These are phyloP conservation scores for Cordyceps pruinosa DNA, from an alignment of 2,329 filamentous ascomycete species.

Conservation along the genomic window DNA sequence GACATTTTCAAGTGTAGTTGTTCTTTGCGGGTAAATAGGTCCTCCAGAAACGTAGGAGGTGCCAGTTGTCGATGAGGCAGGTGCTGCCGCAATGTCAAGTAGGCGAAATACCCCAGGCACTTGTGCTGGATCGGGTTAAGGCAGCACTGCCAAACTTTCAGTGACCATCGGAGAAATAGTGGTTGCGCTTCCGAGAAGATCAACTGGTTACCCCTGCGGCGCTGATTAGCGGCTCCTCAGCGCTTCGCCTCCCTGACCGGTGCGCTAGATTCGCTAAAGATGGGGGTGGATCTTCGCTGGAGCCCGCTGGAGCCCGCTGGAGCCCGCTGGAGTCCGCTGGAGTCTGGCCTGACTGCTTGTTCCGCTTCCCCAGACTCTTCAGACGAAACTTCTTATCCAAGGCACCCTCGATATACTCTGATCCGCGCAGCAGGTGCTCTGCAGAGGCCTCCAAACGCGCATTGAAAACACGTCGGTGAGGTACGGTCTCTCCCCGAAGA, in stretches of 20 bases:
- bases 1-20: slow-evolving; percentile 19
- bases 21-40: too few relatives aligned
- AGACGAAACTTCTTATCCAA: slow-evolving; percentile 6
- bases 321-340: background rate
- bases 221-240: slow-evolving; percentile 1
- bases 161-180: slow-evolving; percentile 6
- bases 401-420: background rate
- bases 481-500: background rate
- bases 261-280: slow-evolving; percentile 6
- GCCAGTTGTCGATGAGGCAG: background rate
- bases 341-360: background rate
- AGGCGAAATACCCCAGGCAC: background rate
- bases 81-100: too few relatives aligned
- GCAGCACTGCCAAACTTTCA: background rate
- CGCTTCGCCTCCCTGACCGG: background rate
- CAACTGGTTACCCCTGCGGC: background rate
- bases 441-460: background rate
- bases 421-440: background rate
- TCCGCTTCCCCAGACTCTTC: slow-evolving; percentile 10
- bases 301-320: slow-evolving; percentile 2
- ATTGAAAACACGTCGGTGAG: background rate
- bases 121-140: background rate
- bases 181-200: slow-evolving; percentile 8
- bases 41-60: too few relatives aligned
- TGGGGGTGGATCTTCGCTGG: slow-evolving; percentile 7